Evolutionary conservation across 257 asterid species (phyloP), one percentile per base, ranked within the genome.

Genomic region (Solanum sitiens): DNA sequence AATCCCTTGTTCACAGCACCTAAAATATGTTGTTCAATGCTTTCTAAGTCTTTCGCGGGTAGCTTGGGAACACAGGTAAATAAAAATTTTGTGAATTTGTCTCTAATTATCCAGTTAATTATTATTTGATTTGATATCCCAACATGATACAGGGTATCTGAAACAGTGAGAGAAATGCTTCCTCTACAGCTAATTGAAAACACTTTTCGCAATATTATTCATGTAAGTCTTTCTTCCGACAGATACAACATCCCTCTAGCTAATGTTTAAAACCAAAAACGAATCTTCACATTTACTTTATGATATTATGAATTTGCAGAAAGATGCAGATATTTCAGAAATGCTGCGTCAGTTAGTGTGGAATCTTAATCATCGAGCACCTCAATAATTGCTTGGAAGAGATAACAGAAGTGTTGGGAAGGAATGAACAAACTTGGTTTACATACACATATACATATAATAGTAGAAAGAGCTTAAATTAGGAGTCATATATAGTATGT

Each of bases 31-130:
- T 5, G 7, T 47, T 47, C 59, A 15, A 14, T 47, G 59, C 59
- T 14, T 4, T 0, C 8, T 14, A 47, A 5, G 59, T 14, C 59
- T 47, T 47, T 47, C 8, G 3, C 59, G 59, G 16, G 20, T 47
- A 47, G 2, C 8, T 14, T 14, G 59, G 59, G 18, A 2, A 47
- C 3, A 2, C 8, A 2, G 59, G 59, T 47, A 47, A 32, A 35
- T 27, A 33, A 35, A 3, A 13, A 0, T 0, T 5, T 39, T 11
- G 59, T 47, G 7, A 47, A 13, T 47, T 39, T 0, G 4, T 44
- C 5, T 44, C 50, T 44, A 45, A 45, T 45, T 45, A 12, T 45
- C 53, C 50, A 37, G 11, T 35, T 25, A 4, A 82, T 27, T 25
- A 27, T 27, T 20, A 13, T 15, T 56, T 80, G 67, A 9, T 61